Percentiles rank a stretch among this genome's conserved stretches.
phyloP scores from a whole-genome alignment of 805 yeast species.

The Hemisphaericaspora nanyangensis region DNA sequence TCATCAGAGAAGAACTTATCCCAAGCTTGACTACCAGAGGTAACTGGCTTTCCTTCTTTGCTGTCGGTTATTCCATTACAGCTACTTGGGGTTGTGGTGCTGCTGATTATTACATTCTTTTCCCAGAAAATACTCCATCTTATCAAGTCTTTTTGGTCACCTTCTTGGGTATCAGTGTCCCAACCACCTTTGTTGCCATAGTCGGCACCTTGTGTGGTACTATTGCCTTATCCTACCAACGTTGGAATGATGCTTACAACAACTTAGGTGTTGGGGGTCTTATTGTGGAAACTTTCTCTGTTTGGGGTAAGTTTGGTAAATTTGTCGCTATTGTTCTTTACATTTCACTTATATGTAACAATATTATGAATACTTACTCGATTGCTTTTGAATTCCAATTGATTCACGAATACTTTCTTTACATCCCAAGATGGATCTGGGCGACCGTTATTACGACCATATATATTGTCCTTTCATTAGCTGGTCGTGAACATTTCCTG shows the following conservation, averaged over 20 bases:
- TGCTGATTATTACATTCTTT: slow-evolving; percentile 29
- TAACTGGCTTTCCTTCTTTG: slow-evolving; percentile 33
- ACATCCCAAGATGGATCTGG: slow-evolving; percentile 37
- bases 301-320: slow-evolving; percentile 36
- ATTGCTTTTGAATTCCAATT: slow-evolving; percentile 33
- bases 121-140: slow-evolving; percentile 26
- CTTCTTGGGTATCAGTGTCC: slow-evolving; percentile 23
- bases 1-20: slow-evolving; percentile 15
- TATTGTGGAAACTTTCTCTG: slow-evolving; percentile 25
- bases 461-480: slow-evolving; percentile 29
- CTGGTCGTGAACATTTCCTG: slow-evolving; percentile 30
- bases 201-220: slow-evolving; percentile 27
- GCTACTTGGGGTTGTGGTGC: slow-evolving; percentile 36
- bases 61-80: slow-evolving; percentile 32
- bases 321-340: slow-evolving; percentile 28
- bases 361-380: slow-evolving; percentile 35
- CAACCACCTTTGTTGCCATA: slow-evolving; percentile 32
- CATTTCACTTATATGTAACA: slow-evolving; percentile 32
- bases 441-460: slow-evolving; percentile 29
- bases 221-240: slow-evolving; percentile 28
- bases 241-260: slow-evolving; percentile 29
- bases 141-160: slow-evolving; percentile 25
- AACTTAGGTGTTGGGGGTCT: slow-evolving; percentile 31
- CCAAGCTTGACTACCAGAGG: slow-evolving; percentile 20
- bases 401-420: slow-evolving; percentile 22